phyloP scores from a whole-genome alignment of 1,139 yeast genomes.

The Geotrichum phurueaensis region DNA sequence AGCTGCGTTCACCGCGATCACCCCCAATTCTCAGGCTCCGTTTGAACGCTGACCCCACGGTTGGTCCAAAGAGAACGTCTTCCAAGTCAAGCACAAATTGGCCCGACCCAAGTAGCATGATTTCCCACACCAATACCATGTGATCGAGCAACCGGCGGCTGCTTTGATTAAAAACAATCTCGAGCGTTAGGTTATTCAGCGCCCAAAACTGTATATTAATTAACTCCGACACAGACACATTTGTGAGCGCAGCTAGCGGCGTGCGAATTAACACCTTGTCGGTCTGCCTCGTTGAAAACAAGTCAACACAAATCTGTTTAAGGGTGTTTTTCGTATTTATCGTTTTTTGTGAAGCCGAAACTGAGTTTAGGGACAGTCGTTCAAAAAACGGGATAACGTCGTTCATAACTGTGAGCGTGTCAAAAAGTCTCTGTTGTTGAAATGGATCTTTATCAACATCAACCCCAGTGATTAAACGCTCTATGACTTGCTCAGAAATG shows the following conservation, averaged over 20 bases:
- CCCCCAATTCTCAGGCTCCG: slow-evolving; percentile 5
- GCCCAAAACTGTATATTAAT: slow-evolving; percentile 13
- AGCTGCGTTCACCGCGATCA: slow-evolving; percentile 1
- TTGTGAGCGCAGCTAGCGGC: slow-evolving; percentile 7
- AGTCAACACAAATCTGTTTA: neutral
- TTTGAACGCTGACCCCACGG: neutral
- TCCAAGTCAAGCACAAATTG: slow-evolving; percentile 12
- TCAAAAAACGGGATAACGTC: neutral
- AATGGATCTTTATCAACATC: neutral
- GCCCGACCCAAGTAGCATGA: slow-evolving; percentile 18
- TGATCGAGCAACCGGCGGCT: slow-evolving; percentile 10
- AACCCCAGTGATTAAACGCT: neutral
- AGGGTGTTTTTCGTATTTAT: neutral
- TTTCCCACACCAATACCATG: slow-evolving; percentile 11
- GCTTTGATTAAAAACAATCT: slow-evolving; percentile 10
- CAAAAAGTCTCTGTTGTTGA: slow-evolving; percentile 1
- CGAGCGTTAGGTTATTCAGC: slow-evolving; percentile 8
- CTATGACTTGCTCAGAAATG: neutral
- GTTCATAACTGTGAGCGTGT: neutral
- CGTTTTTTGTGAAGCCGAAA: neutral
- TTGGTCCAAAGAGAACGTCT: slow-evolving; percentile 14
- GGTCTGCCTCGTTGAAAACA: neutral
- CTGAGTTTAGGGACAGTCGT: neutral
- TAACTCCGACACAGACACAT: slow-evolving; percentile 2
- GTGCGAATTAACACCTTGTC: neutral